Evolutionary conservation across 176 grass and related monocot genomes (phyloP).

Genomic region (Phoenix dactylifera): DNA sequence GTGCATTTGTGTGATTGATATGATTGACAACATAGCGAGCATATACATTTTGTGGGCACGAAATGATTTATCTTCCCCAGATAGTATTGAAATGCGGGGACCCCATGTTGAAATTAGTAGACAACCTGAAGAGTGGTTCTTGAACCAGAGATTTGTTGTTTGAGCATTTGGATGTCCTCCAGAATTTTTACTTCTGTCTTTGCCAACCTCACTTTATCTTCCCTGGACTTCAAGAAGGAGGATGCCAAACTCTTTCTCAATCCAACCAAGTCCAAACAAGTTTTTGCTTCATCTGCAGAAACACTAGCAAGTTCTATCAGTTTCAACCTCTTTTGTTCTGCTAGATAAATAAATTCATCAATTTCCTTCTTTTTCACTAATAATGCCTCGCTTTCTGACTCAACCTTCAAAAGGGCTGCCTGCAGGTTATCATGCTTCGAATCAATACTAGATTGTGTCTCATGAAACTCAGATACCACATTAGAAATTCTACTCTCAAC

Average conservation of each 20-base stretch:
- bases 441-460: conserved; percentile 63
- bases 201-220: conserved; percentile 59
- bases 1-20: too few species aligned
- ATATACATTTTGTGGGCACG: too few species aligned
- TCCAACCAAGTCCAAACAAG: conserved; percentile 39
- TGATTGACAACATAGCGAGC: too few species aligned
- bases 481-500: conserved; percentile 65
- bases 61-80: too few species aligned
- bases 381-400: conserved; percentile 51
- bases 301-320: conserved; percentile 42
- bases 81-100: too few species aligned
- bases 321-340: conserved; percentile 44
- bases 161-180: conserved; percentile 74
- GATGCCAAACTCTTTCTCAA: conserved; percentile 59
- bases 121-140: conserved; percentile 74
- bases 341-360: conserved; percentile 40
- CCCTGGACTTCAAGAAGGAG: conserved; percentile 64
- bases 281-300: conserved; percentile 72
- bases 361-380: conserved; percentile 60
- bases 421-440: conserved; percentile 46
- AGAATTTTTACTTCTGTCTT: conserved; percentile 79
- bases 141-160: conserved; percentile 68
- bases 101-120: background rate
- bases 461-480: conserved; percentile 53
- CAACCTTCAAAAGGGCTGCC: conserved; percentile 41